Base-by-base conservation (phyloP, 257 asterid species). In the Echium plantagineum region DNA sequence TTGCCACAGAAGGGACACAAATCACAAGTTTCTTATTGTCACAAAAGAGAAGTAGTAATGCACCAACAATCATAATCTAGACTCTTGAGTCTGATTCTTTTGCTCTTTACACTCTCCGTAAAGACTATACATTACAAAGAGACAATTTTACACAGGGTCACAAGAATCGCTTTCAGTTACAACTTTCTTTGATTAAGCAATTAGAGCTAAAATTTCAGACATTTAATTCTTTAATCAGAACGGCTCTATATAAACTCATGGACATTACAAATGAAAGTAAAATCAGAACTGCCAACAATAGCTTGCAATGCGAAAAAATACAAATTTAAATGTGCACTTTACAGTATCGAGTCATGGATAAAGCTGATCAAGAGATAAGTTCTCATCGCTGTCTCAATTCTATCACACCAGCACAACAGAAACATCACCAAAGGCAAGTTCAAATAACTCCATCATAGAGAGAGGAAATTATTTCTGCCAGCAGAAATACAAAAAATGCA, bases 401-500 rank as follows among this genome's bases (percentile, higher is more conserved):
- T 19, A 56, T 21, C 19, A 24, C 10, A 9, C 46, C 46, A 56
- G 32, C 57, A 61, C n/a, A 61, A 61, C n/a, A 18, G 54, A 35
- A 12, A 13, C 12, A 42, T 42, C 49, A 42, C 2, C 17, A 13
- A 42, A 42, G 49, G 49, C 49, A 42, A 42, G 49, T 42, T 53
- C 10, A 51, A 61, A 21, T 57, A 48, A 47, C 20, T n/a, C 16
- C 61, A 57, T 32, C 67, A 31, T 21, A 42, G 60, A 10, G n/a
- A 54, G 19, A 48, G 28, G 55, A 62, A 28, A 24, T 38, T 22
- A 57, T 48, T 47, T 70, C 60, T 71, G 53, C 67, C 66, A 69
- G 62, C 64, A 72, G 57, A 66, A 65, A 55, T 58, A 59, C 68
- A 57, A 71, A 67, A 67, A 74, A 68, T 67, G 75, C 77, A 75